These are phyloP conservation scores for Globisporangium spiculum DNA, from an alignment of 352 stramenopile species.

Conservation along the genomic window DNA sequence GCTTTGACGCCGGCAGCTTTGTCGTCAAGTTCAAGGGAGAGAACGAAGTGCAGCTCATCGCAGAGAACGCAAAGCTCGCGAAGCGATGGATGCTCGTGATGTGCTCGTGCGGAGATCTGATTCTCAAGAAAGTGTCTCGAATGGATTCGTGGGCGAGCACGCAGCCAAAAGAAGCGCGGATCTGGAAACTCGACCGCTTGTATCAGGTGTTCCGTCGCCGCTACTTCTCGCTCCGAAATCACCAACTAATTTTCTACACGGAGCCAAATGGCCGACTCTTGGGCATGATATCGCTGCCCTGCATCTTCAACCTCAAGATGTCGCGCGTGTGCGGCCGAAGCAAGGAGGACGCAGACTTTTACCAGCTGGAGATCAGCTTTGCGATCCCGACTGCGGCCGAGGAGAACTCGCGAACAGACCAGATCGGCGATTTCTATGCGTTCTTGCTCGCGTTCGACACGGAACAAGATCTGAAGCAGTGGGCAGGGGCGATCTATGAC, in stretches of 20 bases:
- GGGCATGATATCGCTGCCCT: slow-evolving; percentile 75
- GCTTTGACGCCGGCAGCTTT: slow-evolving; percentile 68
- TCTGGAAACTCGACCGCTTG: slow-evolving; percentile 85
- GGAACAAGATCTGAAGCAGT: slow-evolving; percentile 65
- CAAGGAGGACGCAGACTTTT: slow-evolving; percentile 73
- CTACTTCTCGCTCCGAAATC: slow-evolving; percentile 82
- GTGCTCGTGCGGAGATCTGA: slow-evolving; percentile 78
- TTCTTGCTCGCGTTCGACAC: slow-evolving; percentile 79
- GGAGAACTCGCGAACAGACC: slow-evolving; percentile 53
- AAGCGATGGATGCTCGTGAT: slow-evolving; percentile 89
- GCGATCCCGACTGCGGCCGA: slow-evolving; percentile 59
- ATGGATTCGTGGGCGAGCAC: slow-evolving; percentile 74
- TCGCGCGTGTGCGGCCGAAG: slow-evolving; percentile 72
- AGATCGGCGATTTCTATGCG: slow-evolving; percentile 78
- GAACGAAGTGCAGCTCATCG: slow-evolving; percentile 68
- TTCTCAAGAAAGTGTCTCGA: slow-evolving; percentile 66
- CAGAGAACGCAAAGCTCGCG: slow-evolving; percentile 59
- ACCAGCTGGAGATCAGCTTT: slow-evolving; percentile 83
- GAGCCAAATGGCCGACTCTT: slow-evolving; percentile 63
- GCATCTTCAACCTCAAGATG: slow-evolving; percentile 79
- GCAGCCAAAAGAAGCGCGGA: slow-evolving; percentile 79
- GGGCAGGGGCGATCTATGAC: slow-evolving; percentile 77
- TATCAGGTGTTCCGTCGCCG: slow-evolving; percentile 83
- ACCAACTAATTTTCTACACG: slow-evolving; percentile 80
- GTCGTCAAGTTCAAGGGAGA: slow-evolving; percentile 72